Percentiles rank a stretch among this genome's conserved stretches.
Conservation (phyloP, 352 stramenopile genomes). For the Phytophthora europaea region DNA sequence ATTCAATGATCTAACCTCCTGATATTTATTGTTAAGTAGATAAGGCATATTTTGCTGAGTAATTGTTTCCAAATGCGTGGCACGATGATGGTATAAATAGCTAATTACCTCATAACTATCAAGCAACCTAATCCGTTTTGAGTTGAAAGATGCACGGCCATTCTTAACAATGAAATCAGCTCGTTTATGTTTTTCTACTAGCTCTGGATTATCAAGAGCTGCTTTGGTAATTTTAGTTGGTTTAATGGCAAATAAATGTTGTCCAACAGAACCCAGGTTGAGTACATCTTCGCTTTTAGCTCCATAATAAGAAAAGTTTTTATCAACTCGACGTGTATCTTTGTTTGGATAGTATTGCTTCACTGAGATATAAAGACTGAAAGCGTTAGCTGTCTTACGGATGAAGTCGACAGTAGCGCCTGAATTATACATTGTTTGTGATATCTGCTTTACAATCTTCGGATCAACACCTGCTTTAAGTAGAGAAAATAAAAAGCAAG, state of each 20-base stretch:
- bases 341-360: slow-evolving; percentile 28
- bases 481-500: slow-evolving; percentile 37
- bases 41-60: too few relatives aligned
- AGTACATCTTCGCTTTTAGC: slow-evolving; percentile 9
- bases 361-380: slow-evolving; percentile 32
- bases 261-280: slow-evolving; percentile 27
- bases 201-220: slow-evolving; percentile 36
- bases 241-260: slow-evolving; percentile 42
- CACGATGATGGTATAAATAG: too few relatives aligned
- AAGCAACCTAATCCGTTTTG: too few relatives aligned
- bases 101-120: too few relatives aligned
- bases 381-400: slow-evolving; percentile 31
- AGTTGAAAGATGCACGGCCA: too few relatives aligned
- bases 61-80: too few relatives aligned
- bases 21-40: too few relatives aligned
- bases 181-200: too few relatives aligned
- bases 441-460: slow-evolving; percentile 28
- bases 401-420: slow-evolving; percentile 40
- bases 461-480: slow-evolving; percentile 20
- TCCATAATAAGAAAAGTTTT: slow-evolving; percentile 22
- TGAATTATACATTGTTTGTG: slow-evolving; percentile 38
- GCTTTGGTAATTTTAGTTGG: slow-evolving; percentile 35
- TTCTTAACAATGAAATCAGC: too few relatives aligned
- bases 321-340: slow-evolving; percentile 20
- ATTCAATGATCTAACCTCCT: too few relatives aligned